Conservation (phyloP, 257 asterid species). For the Rhazya stricta region DNA sequence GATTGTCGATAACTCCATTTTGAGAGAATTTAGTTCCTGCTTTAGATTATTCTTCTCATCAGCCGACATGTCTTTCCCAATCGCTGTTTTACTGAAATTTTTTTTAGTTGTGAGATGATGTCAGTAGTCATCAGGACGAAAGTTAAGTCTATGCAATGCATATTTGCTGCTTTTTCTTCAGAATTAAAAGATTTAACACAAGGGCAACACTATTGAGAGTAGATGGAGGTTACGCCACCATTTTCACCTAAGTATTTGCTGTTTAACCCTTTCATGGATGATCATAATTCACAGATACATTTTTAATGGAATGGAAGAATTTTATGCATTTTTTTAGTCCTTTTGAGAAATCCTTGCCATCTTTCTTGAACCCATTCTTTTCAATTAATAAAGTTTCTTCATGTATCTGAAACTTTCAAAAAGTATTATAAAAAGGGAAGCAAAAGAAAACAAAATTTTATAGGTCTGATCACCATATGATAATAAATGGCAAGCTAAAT, state of each 20-base stretch:
- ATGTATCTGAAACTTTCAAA: too few relatives aligned
- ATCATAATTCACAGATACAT: background rate
- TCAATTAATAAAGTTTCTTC: background rate
- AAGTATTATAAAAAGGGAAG: too few relatives aligned
- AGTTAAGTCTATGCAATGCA: background rate
- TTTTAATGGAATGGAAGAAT: background rate
- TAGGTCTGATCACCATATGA: background rate
- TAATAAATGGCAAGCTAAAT: background rate
- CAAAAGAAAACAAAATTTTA: background rate
- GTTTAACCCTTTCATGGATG: background rate
- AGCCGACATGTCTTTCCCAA: conserved; percentile 69
- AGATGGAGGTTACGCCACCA: background rate
- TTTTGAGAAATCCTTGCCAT: background rate
- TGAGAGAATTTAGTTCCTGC: conserved; percentile 68
- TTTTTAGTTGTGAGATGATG: background rate
- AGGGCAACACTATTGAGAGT: background rate
- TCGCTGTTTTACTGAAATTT: conserved; percentile 54
- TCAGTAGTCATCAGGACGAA: background rate
- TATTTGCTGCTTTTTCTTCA: background rate
- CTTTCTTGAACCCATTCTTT: background rate
- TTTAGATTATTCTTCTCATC: conserved; percentile 61
- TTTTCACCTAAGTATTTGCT: background rate
- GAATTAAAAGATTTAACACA: background rate
- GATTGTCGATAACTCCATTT: conserved; percentile 83
- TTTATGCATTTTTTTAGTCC: background rate